These are phyloP conservation scores for Carex myosuroides DNA, from an alignment of 176 grass and related monocot species.

Conservation along the genomic window DNA sequence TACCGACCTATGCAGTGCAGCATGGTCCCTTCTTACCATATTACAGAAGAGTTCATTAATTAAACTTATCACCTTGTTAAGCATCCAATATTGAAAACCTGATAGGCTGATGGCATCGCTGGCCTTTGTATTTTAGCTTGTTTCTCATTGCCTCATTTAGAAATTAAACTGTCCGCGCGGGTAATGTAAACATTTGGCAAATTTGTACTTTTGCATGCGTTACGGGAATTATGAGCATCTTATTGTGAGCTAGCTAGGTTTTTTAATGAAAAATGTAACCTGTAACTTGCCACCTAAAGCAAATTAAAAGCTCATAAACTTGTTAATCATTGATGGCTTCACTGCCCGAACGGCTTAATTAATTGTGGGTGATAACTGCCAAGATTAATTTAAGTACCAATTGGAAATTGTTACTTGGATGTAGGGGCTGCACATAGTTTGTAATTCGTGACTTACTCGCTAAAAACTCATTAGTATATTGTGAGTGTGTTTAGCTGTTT, in stretches of 20 bases:
- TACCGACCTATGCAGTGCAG: constrained; percentile 10
- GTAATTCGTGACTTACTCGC: too few relatives aligned
- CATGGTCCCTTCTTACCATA: not conserved
- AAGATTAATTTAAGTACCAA: not conserved
- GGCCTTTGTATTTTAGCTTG: not conserved
- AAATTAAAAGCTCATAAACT: not conserved
- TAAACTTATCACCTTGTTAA: constrained; percentile 8
- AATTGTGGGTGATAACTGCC: not conserved
- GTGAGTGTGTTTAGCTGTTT: too few relatives aligned
- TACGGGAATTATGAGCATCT: not conserved
- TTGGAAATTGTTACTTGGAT: not conserved
- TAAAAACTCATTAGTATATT: too few relatives aligned
- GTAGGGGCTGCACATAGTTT: too few relatives aligned
- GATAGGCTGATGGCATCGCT: not conserved
- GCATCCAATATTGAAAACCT: not conserved
- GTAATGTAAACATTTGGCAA: constrained; percentile 9
- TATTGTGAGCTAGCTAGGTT: not conserved
- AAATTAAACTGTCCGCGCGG: not conserved
- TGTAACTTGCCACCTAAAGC: not conserved
- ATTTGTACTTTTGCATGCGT: not conserved
- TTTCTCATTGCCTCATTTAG: not conserved
- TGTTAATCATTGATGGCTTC: not conserved
- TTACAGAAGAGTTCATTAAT: constrained; percentile 10
- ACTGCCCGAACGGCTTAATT: not conserved
- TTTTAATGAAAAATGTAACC: not conserved